These are phyloP conservation scores for Fusarium camptoceras DNA, from an alignment of 2,329 filamentous ascomycete species.

Conservation along the genomic window DNA sequence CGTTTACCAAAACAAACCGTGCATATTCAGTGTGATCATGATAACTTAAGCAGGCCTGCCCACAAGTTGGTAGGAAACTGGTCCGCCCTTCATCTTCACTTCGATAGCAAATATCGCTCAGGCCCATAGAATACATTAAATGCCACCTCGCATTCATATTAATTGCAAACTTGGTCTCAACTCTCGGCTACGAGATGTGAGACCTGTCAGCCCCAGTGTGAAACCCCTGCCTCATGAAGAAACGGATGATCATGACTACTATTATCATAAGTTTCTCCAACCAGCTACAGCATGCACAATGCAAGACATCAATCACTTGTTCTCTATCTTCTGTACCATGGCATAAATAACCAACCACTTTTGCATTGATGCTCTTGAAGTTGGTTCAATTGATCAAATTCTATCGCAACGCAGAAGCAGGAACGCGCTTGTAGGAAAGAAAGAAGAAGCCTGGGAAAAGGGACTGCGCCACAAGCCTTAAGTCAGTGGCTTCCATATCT, in stretches of 20 bases:
- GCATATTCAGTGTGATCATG: background rate
- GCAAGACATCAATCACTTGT: background rate
- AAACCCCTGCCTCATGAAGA: constrained; percentile 17
- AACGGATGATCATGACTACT: constrained; percentile 28
- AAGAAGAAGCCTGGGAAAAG: background rate
- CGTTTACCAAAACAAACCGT: background rate
- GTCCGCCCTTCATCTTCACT: background rate
- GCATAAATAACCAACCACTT: too few relatives aligned
- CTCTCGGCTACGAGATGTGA: constrained; percentile 16
- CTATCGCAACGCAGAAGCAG: background rate
- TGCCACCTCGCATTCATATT: background rate
- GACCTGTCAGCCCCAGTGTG: background rate
- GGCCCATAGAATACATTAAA: background rate
- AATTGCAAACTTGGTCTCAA: background rate
- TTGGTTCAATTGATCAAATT: background rate
- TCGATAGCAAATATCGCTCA: background rate
- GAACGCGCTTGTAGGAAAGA: background rate
- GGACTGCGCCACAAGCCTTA: background rate
- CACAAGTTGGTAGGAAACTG: background rate
- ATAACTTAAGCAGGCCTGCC: background rate
- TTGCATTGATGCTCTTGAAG: background rate
- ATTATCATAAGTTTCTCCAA: background rate
- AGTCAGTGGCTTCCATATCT: constrained; percentile 1
- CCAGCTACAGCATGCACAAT: background rate
- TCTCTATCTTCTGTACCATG: background rate